Conservation (phyloP, 345 rosid species). For the Lepidium sativum region DNA sequence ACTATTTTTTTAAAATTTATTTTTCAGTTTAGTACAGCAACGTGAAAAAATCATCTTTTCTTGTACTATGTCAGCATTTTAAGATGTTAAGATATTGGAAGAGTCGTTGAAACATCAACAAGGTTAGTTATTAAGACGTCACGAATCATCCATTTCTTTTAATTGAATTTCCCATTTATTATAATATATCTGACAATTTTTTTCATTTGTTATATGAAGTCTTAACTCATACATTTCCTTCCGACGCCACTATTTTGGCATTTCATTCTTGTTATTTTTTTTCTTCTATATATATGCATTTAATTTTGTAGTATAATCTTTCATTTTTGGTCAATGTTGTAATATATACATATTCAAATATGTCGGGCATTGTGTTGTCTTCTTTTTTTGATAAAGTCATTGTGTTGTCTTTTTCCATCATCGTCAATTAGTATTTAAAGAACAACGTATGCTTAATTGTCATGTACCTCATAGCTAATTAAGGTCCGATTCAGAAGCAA, state of each 20-base stretch:
- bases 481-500: conserved; percentile 11
- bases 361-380: background rate
- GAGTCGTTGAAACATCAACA: no score
- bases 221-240: background rate
- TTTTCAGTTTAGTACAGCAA: no score
- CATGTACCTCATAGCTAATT: conserved; percentile 3
- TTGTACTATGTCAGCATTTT: no score
- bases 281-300: no score
- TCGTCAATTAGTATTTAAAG: background rate
- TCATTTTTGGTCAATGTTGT: background rate
- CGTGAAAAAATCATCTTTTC: no score
- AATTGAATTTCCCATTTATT: no score
- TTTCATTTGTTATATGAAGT: background rate
- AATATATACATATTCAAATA: background rate
- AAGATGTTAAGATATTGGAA: no score
- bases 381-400: no score
- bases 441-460: conserved; percentile 3
- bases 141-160: no score
- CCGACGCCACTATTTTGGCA: background rate
- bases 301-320: background rate
- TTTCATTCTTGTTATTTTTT: background rate
- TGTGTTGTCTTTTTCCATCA: background rate
- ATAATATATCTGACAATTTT: background rate
- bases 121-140: background rate
- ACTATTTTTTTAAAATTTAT: no score